phyloP scores from a whole-genome alignment of 2,329 filamentous ascomycete species.

The Pseudogymnoascus sp. region DNA sequence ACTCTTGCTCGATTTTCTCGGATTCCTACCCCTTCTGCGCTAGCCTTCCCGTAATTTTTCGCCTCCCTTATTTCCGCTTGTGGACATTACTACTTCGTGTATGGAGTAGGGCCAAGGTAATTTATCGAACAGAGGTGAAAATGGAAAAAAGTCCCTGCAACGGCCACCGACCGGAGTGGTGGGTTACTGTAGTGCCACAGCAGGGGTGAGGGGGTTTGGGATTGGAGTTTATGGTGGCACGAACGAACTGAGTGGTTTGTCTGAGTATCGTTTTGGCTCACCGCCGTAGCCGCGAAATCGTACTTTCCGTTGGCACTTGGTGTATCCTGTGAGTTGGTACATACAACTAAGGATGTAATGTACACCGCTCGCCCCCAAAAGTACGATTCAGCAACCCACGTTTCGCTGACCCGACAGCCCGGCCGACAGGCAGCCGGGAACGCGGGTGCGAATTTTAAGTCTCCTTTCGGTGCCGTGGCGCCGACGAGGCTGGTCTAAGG shows the following conservation, averaged over 20 bases:
- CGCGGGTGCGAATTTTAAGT: neutral
- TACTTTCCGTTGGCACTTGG: neutral
- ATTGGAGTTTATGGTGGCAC: neutral
- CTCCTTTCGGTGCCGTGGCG: neutral
- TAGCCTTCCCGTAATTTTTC: neutral
- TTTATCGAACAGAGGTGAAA: neutral
- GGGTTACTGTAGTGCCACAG: neutral
- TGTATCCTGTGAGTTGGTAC: neutral
- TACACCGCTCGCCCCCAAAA: neutral
- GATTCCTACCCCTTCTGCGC: neutral
- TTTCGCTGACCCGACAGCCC: neutral
- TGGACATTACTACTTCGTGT: neutral
- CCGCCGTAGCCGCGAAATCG: neutral
- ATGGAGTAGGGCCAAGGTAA: neutral
- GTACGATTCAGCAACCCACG: neutral
- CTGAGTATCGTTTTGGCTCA: neutral
- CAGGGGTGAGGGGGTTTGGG: neutral
- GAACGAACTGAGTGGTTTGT: neutral
- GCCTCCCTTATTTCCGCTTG: neutral
- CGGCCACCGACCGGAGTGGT: neutral
- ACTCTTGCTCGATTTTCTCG: neutral
- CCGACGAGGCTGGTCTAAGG: neutral
- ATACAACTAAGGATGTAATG: neutral
- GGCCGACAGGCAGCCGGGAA: neutral
- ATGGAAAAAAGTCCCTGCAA: neutral